These are phyloP conservation scores for Aegle marmelos DNA, from an alignment of 345 rosid genomes.

Conservation along the genomic window DNA sequence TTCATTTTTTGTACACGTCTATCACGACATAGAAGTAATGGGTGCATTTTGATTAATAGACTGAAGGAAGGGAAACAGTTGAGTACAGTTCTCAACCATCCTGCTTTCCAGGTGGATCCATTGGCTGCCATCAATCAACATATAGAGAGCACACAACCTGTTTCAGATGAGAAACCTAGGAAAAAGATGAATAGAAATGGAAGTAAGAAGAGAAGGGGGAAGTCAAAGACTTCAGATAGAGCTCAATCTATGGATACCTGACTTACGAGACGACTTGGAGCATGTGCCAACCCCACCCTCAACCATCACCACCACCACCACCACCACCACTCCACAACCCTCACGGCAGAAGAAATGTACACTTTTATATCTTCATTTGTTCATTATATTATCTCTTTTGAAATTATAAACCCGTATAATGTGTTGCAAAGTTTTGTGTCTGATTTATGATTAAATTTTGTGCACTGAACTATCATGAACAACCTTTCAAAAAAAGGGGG, in stretches of 20 bases:
- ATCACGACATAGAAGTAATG: slow-evolving; percentile 1
- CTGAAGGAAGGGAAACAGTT: slow-evolving; percentile 61
- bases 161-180: slow-evolving; percentile 54
- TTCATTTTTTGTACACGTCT: background rate
- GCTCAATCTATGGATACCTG: slow-evolving; percentile 45
- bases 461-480: no score
- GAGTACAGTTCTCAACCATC: slow-evolving; percentile 61
- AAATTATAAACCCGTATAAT: background rate
- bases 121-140: slow-evolving; percentile 70
- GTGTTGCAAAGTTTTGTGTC: no score
- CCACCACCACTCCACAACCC: no score
- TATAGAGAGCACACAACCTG: slow-evolving; percentile 62
- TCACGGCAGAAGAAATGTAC: background rate
- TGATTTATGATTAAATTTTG: no score
- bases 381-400: background rate
- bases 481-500: no score
- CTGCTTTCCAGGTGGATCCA: slow-evolving; percentile 69
- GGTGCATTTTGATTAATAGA: slow-evolving; percentile 32
- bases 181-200: slow-evolving; percentile 44
- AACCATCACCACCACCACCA: no score
- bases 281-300: no score
- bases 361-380: background rate
- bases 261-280: background rate
- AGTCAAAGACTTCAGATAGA: slow-evolving; percentile 23
- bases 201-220: slow-evolving; percentile 53